A percentile compares a stretch with the other conserved stretches of the same genome.
These are phyloP conservation scores for Scedosporium aurantiacum DNA, from an alignment of 2,329 filamentous ascomycete species.

Conservation along the genomic window DNA sequence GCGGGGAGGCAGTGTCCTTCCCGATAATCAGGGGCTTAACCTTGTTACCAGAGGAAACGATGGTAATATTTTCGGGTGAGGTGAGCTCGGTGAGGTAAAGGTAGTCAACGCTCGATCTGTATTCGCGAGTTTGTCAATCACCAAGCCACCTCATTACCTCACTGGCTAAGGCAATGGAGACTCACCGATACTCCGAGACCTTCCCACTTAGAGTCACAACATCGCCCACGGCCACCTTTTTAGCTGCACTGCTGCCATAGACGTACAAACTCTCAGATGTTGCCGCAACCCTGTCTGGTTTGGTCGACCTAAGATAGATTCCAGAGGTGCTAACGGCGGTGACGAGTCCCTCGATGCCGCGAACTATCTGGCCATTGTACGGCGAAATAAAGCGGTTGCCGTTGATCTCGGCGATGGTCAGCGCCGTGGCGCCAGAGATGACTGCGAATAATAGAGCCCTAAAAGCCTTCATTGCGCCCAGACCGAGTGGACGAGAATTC, in stretches of 20 bases:
- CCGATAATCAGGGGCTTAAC: constrained; percentile 52
- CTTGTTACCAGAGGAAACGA: constrained; percentile 40
- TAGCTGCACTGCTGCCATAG: constrained; percentile 39
- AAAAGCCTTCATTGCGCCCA: constrained; percentile 20
- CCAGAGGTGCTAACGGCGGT: constrained; percentile 52
- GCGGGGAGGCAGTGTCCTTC: constrained; percentile 42
- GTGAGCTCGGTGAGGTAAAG: constrained; percentile 54
- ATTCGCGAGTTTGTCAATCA: constrained; percentile 10
- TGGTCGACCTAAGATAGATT: constrained; percentile 52
- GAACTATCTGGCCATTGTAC: constrained; percentile 42
- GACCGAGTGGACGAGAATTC: background rate
- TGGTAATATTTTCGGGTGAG: constrained; percentile 39
- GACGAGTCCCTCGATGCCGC: constrained; percentile 50
- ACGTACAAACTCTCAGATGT: constrained; percentile 59
- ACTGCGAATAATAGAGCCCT: constrained; percentile 16
- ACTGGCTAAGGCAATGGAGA: background rate
- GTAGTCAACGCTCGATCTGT: constrained; percentile 42
- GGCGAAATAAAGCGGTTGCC: constrained; percentile 54
- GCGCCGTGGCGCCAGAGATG: constrained; percentile 21
- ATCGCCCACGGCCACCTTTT: constrained; percentile 49
- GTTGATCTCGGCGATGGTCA: constrained; percentile 53
- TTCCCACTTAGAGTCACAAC: constrained; percentile 48
- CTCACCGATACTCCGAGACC: constrained; percentile 45
- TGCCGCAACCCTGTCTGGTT: constrained; percentile 39
- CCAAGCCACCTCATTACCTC: no score